These are phyloP conservation scores for Mycena kentingensis DNA, from an alignment of 768 basidiomycete genomes.

Conservation along the genomic window DNA sequence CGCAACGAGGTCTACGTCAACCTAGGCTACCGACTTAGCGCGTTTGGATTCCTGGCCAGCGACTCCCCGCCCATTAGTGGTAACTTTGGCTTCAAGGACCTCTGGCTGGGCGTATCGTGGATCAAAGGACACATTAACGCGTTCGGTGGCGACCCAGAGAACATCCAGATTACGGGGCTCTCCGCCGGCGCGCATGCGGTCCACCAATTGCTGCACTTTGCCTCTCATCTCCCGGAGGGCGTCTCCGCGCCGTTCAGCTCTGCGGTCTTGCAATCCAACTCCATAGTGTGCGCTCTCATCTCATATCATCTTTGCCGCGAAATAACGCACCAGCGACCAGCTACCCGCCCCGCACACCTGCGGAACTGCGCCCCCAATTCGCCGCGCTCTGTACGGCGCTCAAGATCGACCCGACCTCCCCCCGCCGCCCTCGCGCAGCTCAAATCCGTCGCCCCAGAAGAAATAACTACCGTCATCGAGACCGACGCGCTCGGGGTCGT, in stretches of 20 bases:
- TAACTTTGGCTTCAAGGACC: slow-evolving; percentile 85
- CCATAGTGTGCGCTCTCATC: slow-evolving; percentile 55
- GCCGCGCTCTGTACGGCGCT: slow-evolving; percentile 60
- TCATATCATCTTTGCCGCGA: not conserved
- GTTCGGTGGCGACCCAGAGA: slow-evolving; percentile 70
- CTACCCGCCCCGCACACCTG: slow-evolving; percentile 58
- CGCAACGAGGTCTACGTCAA: slow-evolving; percentile 75
- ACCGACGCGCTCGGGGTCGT: slow-evolving; percentile 51
- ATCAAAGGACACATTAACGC: slow-evolving; percentile 62
- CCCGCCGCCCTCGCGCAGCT: slow-evolving; percentile 53
- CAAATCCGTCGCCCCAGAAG: slow-evolving; percentile 52
- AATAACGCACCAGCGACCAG: slow-evolving; percentile 29
- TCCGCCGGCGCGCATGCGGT: slow-evolving; percentile 79
- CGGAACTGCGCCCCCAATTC: slow-evolving; percentile 63
- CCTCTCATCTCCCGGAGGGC: slow-evolving; percentile 59
- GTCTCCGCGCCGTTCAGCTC: slow-evolving; percentile 63
- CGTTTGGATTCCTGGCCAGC: slow-evolving; percentile 73
- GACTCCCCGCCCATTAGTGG: slow-evolving; percentile 63
- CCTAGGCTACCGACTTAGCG: slow-evolving; percentile 75
- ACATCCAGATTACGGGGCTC: slow-evolving; percentile 66
- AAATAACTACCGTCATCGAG: slow-evolving; percentile 61
- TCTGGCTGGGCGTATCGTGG: slow-evolving; percentile 79
- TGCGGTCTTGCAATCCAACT: slow-evolving; percentile 72
- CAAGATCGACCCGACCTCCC: slow-evolving; percentile 52
- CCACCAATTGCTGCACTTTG: slow-evolving; percentile 72